These are phyloP conservation scores for Leccinum pachyderme DNA, from an alignment of 1,284 basidiomycete species.

Conservation along the genomic window DNA sequence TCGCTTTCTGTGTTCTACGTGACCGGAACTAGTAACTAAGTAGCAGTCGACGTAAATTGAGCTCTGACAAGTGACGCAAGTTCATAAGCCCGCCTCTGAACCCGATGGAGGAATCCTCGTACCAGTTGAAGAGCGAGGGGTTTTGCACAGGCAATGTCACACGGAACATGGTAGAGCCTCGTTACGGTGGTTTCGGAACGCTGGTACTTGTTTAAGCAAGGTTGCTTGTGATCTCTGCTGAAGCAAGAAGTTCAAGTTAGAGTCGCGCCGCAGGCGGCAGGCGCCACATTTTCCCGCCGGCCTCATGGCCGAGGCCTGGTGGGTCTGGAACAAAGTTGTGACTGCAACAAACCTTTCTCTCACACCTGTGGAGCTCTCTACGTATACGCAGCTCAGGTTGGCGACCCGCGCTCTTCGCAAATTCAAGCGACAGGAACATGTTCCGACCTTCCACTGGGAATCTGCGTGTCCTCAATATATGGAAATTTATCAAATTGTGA, in stretches of 20 bases:
- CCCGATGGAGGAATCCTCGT: not conserved
- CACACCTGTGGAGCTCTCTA: not conserved
- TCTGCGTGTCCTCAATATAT: not conserved
- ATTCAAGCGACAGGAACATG: not conserved
- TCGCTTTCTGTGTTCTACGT: not conserved
- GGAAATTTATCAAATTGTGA: not conserved
- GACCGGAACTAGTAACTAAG: not conserved
- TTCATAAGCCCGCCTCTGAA: not conserved
- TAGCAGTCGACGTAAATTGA: not conserved
- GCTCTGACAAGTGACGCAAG: not conserved
- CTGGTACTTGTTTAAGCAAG: not conserved
- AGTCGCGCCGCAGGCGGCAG: not conserved
- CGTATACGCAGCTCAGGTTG: not conserved
- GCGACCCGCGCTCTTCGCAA: not conserved
- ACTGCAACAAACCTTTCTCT: not conserved
- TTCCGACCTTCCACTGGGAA: not conserved
- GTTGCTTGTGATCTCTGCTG: not conserved
- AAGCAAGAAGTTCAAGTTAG: not conserved
- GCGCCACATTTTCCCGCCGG: not conserved
- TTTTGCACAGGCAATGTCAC: not conserved
- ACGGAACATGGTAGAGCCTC: not conserved
- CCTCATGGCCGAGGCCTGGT: not conserved
- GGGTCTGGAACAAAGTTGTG: not conserved
- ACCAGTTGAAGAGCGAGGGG: not conserved
- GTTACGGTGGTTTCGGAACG: not conserved